These are phyloP conservation scores for Bassia scoparia DNA, from an alignment of 148 eudicot genomes.

Conservation along the genomic window DNA sequence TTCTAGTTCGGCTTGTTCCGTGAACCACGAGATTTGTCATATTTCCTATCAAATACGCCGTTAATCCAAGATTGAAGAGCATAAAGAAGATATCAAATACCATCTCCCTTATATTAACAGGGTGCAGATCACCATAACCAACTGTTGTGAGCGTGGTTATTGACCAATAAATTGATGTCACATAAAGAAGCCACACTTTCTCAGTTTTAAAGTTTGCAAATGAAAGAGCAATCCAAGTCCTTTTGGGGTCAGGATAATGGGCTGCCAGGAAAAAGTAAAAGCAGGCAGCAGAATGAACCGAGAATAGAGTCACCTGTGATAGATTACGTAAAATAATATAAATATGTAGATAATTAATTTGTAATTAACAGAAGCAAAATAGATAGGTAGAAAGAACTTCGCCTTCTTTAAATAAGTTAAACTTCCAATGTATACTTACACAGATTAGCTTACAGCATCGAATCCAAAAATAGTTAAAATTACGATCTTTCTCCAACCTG, in stretches of 20 bases:
- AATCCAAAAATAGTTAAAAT: conserved; percentile 57
- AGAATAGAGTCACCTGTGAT: conserved; percentile 76
- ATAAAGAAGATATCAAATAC: conserved; percentile 59
- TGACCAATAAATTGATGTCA: conserved; percentile 78
- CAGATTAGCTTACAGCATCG: conserved; percentile 62
- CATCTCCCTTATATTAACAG: conserved; percentile 68
- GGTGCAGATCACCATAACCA: conserved; percentile 87
- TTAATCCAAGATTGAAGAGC: conserved; percentile 80
- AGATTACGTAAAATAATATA: no score
- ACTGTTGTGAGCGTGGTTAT: conserved; percentile 71
- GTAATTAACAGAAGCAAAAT: background rate
- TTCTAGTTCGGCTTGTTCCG: conserved; percentile 59
- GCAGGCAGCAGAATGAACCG: conserved; percentile 76
- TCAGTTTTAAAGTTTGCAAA: conserved; percentile 28
- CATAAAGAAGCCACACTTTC: conserved; percentile 43
- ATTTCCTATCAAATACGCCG: conserved; percentile 80
- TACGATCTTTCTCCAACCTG: conserved; percentile 82
- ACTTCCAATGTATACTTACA: conserved; percentile 44
- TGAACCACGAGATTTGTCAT: conserved; percentile 93
- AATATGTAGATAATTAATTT: no score
- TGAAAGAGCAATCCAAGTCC: conserved; percentile 60
- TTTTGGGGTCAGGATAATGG: conserved; percentile 37
- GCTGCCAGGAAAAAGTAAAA: conserved; percentile 56
- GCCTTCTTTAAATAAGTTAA: background rate
- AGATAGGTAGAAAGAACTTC: background rate